phyloP scores from a whole-genome alignment of 2,329 filamentous ascomycete genomes.

The Podosphaera xanthii region DNA sequence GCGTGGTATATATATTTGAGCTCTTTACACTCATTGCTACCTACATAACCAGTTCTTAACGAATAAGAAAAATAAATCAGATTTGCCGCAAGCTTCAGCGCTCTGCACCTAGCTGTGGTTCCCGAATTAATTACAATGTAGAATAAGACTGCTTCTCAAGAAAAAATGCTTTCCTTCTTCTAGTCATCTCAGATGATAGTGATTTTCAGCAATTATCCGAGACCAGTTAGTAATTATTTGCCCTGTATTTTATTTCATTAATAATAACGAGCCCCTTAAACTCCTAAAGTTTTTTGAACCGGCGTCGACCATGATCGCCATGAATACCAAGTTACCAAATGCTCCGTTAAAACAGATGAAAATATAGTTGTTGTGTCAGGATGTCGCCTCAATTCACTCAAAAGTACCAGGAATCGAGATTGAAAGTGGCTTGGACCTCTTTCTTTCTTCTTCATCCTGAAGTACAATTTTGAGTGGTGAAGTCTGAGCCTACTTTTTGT shows the following conservation, averaged over 20 bases:
- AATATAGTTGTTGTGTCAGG: background rate
- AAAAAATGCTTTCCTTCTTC: too few species aligned
- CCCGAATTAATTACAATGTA: too few species aligned
- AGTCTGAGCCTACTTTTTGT: constrained; percentile 8
- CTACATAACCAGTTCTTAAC: too few species aligned
- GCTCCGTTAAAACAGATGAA: constrained; percentile 8
- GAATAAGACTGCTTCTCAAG: too few species aligned
- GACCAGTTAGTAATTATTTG: background rate
- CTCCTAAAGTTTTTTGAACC: background rate
- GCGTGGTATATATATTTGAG: too few species aligned
- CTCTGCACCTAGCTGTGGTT: too few species aligned
- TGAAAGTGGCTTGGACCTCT: constrained; percentile 16
- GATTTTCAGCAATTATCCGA: background rate
- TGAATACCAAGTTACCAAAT: background rate
- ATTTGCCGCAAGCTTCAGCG: too few species aligned
- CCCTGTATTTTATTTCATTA: background rate
- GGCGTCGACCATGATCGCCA: background rate
- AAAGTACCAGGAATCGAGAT: constrained; percentile 17
- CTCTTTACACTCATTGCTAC: too few species aligned
- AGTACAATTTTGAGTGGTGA: constrained; percentile 7
- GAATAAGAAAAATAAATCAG: too few species aligned
- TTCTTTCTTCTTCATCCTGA: constrained; percentile 10
- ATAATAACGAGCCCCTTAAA: background rate
- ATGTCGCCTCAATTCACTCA: background rate
- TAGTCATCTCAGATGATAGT: too few species aligned